Base-by-base conservation (phyloP, 495 filamentous ascomycete species). In the Evernia prunastri region DNA sequence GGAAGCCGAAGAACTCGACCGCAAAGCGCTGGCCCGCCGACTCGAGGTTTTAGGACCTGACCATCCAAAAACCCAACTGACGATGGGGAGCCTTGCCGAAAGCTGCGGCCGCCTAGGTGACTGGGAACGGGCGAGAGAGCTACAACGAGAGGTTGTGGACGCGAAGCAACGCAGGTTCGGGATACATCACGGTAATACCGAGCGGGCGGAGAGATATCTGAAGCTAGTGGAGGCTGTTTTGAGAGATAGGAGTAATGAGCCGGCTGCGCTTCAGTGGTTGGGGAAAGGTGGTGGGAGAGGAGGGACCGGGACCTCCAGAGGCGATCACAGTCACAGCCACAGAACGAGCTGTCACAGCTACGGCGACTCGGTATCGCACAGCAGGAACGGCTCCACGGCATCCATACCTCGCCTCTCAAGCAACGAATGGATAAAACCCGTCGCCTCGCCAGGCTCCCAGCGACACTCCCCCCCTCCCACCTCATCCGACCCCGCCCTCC, bases 41-140 rank as follows among this genome's bases (percentile, higher is more conserved):
- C 61, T 67, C 56, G 66, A 63, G 35, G 39, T 64, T 9, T 54
- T 78, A 4, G 72, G 71, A 27, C 65, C 65, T 43, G 71, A 71
- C 10, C 69, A 80, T 65, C 66, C 72, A 13, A 66, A 71, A 11
- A 73, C 72, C 1, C 59, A 76, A n/a, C 35, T 53, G 13, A 63
- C 66, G n/a, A 75, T 73, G 67, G 47, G 12, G 10, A 69, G 67
- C 56, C 72, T 78, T 10, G 70, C 68, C 60, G 11, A 51, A 51
- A 51, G 3, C 47, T 51, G 12, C 23, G 47, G 47, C 47, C 12
- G 11, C 23, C 0, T 51, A 13, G 47, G 47, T 51, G 47, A 51
- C 29, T 51, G 47, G 47, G 10, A 51, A 51, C n/a, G 47, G 8
- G 47, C 47, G 47, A 29, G 47, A 51, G 47, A 29, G 25, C 47